A percentile compares a stretch with the other conserved stretches of the same genome.
Conservation (phyloP, 148 eudicot genomes). For the Simmondsia chinensis region DNA sequence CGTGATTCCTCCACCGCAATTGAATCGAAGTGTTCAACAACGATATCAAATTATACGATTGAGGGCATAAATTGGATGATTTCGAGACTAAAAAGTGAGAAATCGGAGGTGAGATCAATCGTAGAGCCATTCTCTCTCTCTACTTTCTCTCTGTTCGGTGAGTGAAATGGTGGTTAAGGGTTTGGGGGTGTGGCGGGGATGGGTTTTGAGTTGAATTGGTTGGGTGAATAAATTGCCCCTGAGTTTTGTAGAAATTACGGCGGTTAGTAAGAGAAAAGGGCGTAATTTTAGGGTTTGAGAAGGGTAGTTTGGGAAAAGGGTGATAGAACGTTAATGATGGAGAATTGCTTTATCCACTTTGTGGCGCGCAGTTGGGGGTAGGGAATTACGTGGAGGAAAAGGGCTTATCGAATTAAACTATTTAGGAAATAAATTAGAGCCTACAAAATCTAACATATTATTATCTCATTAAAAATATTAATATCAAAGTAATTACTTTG, state of each 20-base stretch:
- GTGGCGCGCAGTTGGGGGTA: too few species aligned
- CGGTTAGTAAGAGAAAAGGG: too few species aligned
- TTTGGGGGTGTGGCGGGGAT: conserved; percentile 17
- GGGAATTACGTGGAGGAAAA: too few species aligned
- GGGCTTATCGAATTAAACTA: neutral
- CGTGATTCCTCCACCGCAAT: conserved; percentile 5
- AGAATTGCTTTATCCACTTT: neutral
- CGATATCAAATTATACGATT: too few species aligned
- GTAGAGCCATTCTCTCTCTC: conserved; percentile 28
- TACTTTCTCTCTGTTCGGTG: conserved; percentile 3
- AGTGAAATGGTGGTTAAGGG: conserved; percentile 1
- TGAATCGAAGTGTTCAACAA: conserved; percentile 4
- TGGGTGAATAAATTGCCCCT: neutral
- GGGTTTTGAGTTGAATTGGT: conserved; percentile 2
- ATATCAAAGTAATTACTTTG: too few species aligned
- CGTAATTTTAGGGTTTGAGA: too few species aligned
- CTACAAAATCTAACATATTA: too few species aligned
- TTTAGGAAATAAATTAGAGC: too few species aligned
- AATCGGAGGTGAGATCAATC: conserved; percentile 9
- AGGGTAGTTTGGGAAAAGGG: neutral
- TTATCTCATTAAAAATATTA: too few species aligned
- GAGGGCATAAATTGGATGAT: conserved; percentile 11
- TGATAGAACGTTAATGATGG: neutral
- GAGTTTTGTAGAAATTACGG: neutral
- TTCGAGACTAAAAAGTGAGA: conserved; percentile 6